These are phyloP conservation scores for Pogostemon cablin DNA, from an alignment of 257 asterid species.

Conservation along the genomic window DNA sequence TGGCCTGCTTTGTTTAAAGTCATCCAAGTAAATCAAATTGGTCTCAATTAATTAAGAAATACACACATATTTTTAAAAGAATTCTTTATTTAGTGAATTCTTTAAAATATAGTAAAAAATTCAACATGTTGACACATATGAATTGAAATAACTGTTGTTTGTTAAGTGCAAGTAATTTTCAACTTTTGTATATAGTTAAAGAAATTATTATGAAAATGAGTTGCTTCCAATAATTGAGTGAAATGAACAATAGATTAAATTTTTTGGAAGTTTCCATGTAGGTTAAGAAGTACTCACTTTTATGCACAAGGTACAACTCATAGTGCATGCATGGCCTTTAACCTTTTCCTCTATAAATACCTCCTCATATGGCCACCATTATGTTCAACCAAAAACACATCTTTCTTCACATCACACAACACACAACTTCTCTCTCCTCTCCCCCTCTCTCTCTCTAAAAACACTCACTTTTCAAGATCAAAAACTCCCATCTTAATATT, in stretches of 20 bases:
- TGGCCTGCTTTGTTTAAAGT: no score
- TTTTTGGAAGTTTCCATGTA: slow-evolving; percentile 35
- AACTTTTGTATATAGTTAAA: background rate
- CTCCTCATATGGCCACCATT: slow-evolving; percentile 16
- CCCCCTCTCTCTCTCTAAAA: background rate
- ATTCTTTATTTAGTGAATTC: background rate
- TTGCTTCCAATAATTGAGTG: slow-evolving; percentile 40
- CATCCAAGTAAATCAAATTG: background rate
- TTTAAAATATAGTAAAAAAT: background rate
- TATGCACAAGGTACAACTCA: slow-evolving; percentile 39
- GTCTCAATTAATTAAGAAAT: background rate
- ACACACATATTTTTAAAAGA: background rate
- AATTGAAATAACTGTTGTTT: background rate
- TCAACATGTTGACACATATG: background rate
- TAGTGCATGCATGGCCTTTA: background rate
- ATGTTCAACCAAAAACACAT: slow-evolving; percentile 27
- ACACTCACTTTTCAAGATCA: slow-evolving; percentile 9
- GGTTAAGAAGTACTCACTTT: slow-evolving; percentile 32
- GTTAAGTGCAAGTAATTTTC: background rate
- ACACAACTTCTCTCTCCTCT: background rate
- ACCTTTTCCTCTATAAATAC: slow-evolving; percentile 44
- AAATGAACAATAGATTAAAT: slow-evolving; percentile 18
- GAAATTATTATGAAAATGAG: background rate
- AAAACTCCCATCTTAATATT: slow-evolving; percentile 4
- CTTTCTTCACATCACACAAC: slow-evolving; percentile 8